Conservation (phyloP, 108 stramenopile genomes). For the Cyclostephanos invisitatus region DNA sequence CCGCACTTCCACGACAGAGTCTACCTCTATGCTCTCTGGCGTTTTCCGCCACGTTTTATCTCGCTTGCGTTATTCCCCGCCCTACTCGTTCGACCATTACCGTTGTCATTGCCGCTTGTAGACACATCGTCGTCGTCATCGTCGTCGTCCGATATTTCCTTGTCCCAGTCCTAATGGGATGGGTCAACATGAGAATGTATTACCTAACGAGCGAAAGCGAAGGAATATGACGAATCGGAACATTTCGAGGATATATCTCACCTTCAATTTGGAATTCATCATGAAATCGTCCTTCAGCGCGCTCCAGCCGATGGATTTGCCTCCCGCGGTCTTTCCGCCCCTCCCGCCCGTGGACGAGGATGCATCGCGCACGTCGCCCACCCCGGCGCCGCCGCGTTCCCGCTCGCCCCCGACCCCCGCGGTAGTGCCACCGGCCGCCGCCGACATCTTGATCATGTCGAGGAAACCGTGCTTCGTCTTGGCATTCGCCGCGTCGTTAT, state of each 20-base stretch:
- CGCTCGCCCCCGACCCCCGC: neutral
- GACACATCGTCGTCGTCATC: conserved; percentile 26
- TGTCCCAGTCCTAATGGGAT: conserved; percentile 63
- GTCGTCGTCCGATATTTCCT: conserved; percentile 72
- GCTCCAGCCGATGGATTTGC: conserved; percentile 59
- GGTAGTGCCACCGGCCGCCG: conserved; percentile 6
- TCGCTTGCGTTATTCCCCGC: neutral
- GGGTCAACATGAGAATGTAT: neutral
- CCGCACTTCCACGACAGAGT: neutral
- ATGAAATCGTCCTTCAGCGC: conserved; percentile 85
- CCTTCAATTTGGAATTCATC: conserved; percentile 67
- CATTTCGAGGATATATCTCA: conserved; percentile 4
- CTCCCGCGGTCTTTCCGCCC: conserved; percentile 7
- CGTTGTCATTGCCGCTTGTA: neutral
- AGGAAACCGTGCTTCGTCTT: conserved; percentile 81
- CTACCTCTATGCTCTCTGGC: neutral
- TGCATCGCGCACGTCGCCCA: neutral
- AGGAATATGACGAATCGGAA: neutral
- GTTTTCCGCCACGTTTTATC: neutral
- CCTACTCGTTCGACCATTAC: neutral
- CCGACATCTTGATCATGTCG: conserved; percentile 77
- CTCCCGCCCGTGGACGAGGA: neutral
- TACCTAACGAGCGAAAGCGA: neutral
- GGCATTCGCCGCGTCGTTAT: neutral
- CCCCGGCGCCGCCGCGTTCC: neutral